These are phyloP conservation scores for Dactylonectria macrodidyma DNA, from an alignment of 2,329 filamentous ascomycete genomes.

Conservation along the genomic window DNA sequence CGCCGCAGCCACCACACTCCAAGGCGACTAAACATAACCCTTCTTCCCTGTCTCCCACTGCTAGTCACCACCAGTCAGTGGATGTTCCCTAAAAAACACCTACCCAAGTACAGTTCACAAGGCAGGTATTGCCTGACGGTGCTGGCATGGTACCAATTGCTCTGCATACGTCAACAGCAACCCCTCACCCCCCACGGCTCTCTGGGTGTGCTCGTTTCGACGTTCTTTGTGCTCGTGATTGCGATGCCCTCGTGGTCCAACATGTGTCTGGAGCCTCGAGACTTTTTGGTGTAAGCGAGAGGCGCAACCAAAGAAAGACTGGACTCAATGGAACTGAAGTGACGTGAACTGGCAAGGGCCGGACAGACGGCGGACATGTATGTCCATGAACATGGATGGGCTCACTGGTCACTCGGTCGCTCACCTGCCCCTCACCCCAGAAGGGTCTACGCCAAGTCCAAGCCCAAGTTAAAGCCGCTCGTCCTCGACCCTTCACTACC, in stretches of 20 bases:
- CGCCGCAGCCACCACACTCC: constrained; percentile 30
- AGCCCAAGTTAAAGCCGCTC: neutral
- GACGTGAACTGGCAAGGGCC: neutral
- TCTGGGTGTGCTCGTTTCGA: neutral
- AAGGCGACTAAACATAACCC: constrained; percentile 1
- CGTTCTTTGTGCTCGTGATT: neutral
- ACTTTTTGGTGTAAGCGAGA: neutral
- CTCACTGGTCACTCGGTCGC: constrained; percentile 17
- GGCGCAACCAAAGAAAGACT: neutral
- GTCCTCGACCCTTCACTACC: constrained; percentile 10
- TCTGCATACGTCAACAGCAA: neutral
- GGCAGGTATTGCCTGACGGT: neutral
- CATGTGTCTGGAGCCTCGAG: neutral
- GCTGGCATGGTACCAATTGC: neutral
- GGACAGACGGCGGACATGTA: constrained; percentile 25
- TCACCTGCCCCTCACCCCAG: constrained; percentile 26
- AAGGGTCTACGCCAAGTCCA: constrained; percentile 27
- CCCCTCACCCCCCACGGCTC: neutral
- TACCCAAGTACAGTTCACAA: too few species aligned
- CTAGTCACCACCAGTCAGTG: neutral
- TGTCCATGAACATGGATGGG: constrained; percentile 31
- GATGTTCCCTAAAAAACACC: too few species aligned
- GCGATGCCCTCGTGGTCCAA: constrained; percentile 2
- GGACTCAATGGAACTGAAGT: neutral
- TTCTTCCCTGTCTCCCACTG: neutral